phyloP scores from a whole-genome alignment of 176 grass and related monocot genomes.

The Aegilops tauschii region DNA sequence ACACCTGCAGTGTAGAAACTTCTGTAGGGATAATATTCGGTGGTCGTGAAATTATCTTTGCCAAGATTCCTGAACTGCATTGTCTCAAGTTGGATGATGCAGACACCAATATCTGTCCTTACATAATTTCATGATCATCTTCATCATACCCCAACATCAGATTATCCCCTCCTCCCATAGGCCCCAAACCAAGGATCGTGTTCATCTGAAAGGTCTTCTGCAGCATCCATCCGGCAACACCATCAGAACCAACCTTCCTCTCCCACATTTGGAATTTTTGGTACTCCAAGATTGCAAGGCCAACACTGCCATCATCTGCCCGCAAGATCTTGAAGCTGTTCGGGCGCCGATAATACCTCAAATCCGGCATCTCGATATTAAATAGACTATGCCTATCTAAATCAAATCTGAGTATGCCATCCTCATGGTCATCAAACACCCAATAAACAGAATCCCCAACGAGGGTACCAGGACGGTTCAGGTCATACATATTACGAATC shows the following conservation, averaged over 20 bases:
- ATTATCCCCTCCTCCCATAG: background rate
- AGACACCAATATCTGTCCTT: background rate
- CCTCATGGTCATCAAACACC: background rate
- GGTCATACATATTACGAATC: no score
- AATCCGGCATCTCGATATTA: background rate
- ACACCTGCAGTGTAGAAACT: background rate
- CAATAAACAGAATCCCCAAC: background rate
- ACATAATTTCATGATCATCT: background rate
- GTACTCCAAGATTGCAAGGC: background rate
- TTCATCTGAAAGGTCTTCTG: background rate
- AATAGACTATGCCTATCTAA: background rate
- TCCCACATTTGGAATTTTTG: background rate
- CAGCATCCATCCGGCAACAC: background rate
- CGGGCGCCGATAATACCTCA: background rate
- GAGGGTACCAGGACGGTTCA: background rate
- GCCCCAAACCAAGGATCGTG: background rate
- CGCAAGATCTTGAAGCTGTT: background rate
- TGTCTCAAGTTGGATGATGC: background rate
- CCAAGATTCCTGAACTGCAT: constrained; percentile 8
- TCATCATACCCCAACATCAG: background rate
- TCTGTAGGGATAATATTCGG: background rate
- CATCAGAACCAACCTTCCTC: background rate
- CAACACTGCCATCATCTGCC: background rate
- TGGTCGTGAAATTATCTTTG: background rate
- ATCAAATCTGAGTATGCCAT: background rate